Conservation (phyloP, 169 alveolate genomes). For the Plasmodium yoelii region DNA sequence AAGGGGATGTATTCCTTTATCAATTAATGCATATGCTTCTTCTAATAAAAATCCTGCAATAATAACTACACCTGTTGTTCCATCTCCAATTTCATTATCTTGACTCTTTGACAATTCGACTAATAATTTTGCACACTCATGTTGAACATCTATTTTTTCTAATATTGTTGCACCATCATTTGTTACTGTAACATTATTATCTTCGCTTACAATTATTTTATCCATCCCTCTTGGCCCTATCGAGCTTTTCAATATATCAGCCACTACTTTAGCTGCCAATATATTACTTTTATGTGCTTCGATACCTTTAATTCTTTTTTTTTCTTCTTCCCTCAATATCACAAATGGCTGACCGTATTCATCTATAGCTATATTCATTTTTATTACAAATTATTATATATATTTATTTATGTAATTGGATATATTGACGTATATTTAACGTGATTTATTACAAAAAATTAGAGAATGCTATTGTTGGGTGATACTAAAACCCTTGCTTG, state of each 20-base stretch:
- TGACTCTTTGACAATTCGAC: conserved; percentile 98
- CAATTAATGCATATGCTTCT: conserved; percentile 95
- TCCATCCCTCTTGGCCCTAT: conserved; percentile 99
- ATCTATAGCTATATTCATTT: conserved; percentile 95
- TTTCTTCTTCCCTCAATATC: conserved; percentile 96
- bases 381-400: conserved; percentile 9
- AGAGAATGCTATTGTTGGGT: too few species aligned
- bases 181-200: conserved; percentile 98
- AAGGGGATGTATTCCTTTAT: conserved; percentile 98
- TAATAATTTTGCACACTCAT: conserved; percentile 98
- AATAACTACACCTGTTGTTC: conserved; percentile 99
- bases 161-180: conserved; percentile 97
- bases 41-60: conserved; percentile 98
- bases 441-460: too few species aligned
- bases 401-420: background rate
- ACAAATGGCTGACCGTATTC: conserved; percentile 99
- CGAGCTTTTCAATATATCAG: conserved; percentile 96
- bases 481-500: too few species aligned
- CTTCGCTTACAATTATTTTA: conserved; percentile 98
- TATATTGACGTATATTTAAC: too few species aligned
- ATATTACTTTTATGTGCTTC: conserved; percentile 99
- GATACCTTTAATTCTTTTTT: conserved; percentile 96
- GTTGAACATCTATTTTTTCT: conserved; percentile 96
- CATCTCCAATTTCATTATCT: conserved; percentile 99
- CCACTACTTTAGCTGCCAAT: conserved; percentile 97